Evolutionary conservation across 2,329 filamentous ascomycete species (phyloP), one percentile per base, ranked within the genome.

Genomic region (Penicillium hordei): DNA sequence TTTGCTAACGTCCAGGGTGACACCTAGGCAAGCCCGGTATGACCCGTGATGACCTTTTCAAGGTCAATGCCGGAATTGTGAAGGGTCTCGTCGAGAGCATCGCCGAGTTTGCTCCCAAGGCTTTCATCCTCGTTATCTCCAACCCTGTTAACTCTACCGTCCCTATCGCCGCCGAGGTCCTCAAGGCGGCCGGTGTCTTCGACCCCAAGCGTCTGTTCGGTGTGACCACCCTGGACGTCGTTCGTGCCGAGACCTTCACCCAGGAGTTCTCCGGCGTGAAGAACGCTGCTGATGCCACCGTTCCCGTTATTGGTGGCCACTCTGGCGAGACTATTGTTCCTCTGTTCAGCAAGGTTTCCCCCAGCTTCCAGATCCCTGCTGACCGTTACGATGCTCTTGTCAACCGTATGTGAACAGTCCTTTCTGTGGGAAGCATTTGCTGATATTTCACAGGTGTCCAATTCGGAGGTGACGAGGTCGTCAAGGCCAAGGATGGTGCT

Each of bases 91-190:
- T 95, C 70, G 89, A 96, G 83, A 88, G 90, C 52, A 86, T 91
- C 70, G 92, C 93, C 69, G 88, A 97, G 75, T 86, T 89, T 73
- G 88, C 88, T 75, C 94, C 94, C 75, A 95, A 97, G 77, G 94
- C 94, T 55, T 96, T 89, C 81, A 87, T 96, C 76, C 87, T 97
- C 65, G 88, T 99, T 82, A 99, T 99, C 79, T 97, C 93, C 72
- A 99, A 99, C 86, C 94, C 94, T 59, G 94, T 99, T 79, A 99
- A 99, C 88, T 96, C 92, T 52, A 99, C 94, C 57, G 94, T 99
- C 58, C 94, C 94, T 64, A 97, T 99, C 73, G 90, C 94, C 64
- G 94, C 93, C 68, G 94, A 99, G 83, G 90, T 97, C 61, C 88
- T 99, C 76, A 97, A 97, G 87, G 83, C 85, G 69, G 92, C 92